Conservation (phyloP, 208 protist species). For the Acanthamoeba triangularis region DNA sequence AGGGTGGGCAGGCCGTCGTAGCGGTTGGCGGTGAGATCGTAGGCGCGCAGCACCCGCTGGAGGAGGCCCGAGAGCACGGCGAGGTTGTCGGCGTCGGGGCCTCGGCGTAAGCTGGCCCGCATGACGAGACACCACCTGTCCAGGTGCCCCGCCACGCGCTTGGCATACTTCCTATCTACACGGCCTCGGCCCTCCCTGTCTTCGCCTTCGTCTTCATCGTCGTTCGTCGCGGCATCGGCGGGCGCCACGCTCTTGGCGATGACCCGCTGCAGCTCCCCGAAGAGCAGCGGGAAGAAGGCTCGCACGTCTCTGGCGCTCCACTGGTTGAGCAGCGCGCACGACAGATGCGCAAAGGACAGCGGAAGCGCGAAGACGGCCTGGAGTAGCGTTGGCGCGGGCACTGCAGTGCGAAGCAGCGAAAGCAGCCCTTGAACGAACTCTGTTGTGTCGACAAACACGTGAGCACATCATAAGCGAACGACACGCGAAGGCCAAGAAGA, state of each 20-base stretch:
- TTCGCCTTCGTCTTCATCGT: background rate
- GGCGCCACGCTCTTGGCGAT: background rate
- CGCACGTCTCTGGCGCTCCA: background rate
- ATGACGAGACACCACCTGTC: background rate
- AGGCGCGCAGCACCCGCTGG: constrained; percentile 13
- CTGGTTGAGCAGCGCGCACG: background rate
- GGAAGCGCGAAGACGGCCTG: constrained; percentile 16
- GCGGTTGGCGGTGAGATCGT: background rate
- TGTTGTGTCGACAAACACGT: background rate
- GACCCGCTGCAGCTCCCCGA: constrained; percentile 12
- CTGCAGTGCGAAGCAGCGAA: background rate
- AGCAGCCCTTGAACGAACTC: constrained; percentile 12
- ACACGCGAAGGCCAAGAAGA: too few relatives aligned
- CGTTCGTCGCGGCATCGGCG: background rate
- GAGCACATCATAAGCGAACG: background rate
- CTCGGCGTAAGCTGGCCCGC: background rate
- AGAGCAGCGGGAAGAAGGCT: background rate
- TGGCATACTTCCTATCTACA: constrained; percentile 54
- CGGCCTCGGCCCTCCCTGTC: background rate
- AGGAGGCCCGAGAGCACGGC: background rate
- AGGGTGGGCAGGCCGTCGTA: constrained; percentile 8
- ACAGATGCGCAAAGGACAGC: background rate
- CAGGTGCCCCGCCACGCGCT: constrained; percentile 27
- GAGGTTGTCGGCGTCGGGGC: background rate
- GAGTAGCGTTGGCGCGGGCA: background rate